Conservation (phyloP, 202 grass and related monocot genomes). For the Hordeum pubiflorum region DNA sequence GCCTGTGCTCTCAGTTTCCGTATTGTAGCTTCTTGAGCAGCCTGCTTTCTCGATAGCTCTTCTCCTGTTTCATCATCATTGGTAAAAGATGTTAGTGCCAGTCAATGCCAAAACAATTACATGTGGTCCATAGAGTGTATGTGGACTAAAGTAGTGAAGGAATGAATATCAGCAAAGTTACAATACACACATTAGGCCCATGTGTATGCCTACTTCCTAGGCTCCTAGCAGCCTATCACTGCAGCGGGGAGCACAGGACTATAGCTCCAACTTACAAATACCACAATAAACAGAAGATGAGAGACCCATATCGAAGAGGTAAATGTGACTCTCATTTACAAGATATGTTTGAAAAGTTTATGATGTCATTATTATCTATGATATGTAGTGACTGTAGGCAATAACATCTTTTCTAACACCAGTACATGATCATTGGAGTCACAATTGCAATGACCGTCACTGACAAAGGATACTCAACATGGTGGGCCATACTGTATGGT, state of each 20-base stretch:
- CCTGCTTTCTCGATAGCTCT: conserved; percentile 97
- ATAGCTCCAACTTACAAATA: background rate
- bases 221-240: background rate
- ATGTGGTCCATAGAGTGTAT: background rate
- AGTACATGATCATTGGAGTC: background rate
- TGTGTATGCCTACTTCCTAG: background rate
- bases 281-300: background rate
- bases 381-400: background rate
- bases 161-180: conserved; percentile 12
- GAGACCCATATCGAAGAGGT: background rate
- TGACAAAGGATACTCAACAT: background rate
- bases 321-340: background rate
- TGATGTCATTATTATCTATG: background rate
- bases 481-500: background rate
- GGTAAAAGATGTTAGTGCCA: conserved; percentile 10
- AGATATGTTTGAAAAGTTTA: background rate
- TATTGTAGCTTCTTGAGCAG: conserved; percentile 97
- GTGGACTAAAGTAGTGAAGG: background rate
- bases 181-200: background rate
- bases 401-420: background rate
- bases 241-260: background rate
- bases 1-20: conserved; percentile 93
- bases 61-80: conserved; percentile 69
- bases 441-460: background rate
- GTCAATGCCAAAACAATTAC: background rate